phyloP scores from a whole-genome alignment of 768 basidiomycete genomes.

The Fibroporia radiculosa region DNA sequence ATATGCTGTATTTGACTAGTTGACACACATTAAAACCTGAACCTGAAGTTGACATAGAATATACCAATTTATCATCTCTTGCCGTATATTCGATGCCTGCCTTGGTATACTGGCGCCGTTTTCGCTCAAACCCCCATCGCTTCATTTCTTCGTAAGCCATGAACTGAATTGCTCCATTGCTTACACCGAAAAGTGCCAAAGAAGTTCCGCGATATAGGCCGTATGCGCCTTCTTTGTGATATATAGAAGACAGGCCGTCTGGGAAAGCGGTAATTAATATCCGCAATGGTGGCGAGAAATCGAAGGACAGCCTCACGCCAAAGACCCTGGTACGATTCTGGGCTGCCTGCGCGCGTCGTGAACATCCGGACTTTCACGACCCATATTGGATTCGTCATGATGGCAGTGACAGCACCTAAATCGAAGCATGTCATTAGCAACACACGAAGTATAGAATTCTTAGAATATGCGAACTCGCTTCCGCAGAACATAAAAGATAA shows the following conservation, averaged over 20 bases:
- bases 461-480: conserved; percentile 78
- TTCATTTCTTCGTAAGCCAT: conserved; percentile 97
- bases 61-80: conserved; percentile 80
- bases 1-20: conserved; percentile 87
- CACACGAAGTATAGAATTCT: conserved; percentile 7
- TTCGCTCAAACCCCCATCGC: conserved; percentile 75
- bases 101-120: conserved; percentile 51
- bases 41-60: conserved; percentile 19
- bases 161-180: conserved; percentile 93
- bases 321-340: conserved; percentile 70
- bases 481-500: conserved; percentile 84
- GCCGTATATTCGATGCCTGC: conserved; percentile 58
- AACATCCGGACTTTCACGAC: conserved; percentile 97
- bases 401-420: conserved; percentile 83
- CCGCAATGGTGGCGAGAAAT: not conserved
- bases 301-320: conserved; percentile 45
- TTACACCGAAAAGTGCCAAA: conserved; percentile 85
- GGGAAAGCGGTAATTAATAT: not conserved
- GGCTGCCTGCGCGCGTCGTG: conserved; percentile 61
- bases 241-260: conserved; percentile 73
- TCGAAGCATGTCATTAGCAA: conserved; percentile 6
- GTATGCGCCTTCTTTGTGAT: conserved; percentile 60
- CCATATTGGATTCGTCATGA: conserved; percentile 97
- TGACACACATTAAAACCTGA: not conserved
- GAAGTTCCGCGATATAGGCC: conserved; percentile 87